These are phyloP conservation scores for Fragaria iinumae DNA, from an alignment of 306 rosid species.

Conservation along the genomic window DNA sequence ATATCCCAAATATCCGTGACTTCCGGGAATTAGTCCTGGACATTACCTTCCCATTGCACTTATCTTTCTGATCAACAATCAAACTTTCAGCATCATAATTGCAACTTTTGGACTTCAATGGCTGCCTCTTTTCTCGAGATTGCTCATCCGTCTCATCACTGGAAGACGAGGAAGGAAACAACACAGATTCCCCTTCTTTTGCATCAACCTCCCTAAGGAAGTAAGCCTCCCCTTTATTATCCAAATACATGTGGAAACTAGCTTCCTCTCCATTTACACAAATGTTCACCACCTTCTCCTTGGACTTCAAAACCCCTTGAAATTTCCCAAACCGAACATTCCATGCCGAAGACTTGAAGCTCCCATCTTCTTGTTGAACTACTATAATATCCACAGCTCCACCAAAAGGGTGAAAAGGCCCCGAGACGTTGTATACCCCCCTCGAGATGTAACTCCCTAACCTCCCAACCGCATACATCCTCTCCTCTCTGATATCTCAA, in stretches of 20 bases:
- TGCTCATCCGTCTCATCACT: conserved; percentile 42
- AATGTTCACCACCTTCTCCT: conserved; percentile 63
- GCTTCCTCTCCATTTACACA: conserved; percentile 69
- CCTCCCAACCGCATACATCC: conserved; percentile 87
- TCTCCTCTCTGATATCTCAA: conserved; percentile 25
- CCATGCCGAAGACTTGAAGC: conserved; percentile 91
- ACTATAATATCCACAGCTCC: conserved; percentile 96
- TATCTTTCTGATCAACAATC: conserved; percentile 33
- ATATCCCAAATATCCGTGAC: conserved; percentile 51
- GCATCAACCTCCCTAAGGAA: conserved; percentile 63
- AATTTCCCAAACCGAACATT: conserved; percentile 86
- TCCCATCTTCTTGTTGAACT: conserved; percentile 78
- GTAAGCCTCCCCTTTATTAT: conserved; percentile 78
- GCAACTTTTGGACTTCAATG: conserved; percentile 39
- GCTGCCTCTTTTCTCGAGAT: conserved; percentile 25
- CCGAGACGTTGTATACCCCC: conserved; percentile 77
- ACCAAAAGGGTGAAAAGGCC: conserved; percentile 88
- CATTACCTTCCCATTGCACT: conserved; percentile 30
- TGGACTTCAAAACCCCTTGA: conserved; percentile 83
- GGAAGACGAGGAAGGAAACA: conserved; percentile 37
- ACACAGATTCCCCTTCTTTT: conserved; percentile 40
- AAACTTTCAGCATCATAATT: conserved; percentile 30
- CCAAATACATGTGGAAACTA: conserved; percentile 68
- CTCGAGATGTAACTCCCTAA: conserved; percentile 63
- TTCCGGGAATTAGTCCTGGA: conserved; percentile 42